These are phyloP conservation scores for Phytophthora colocasiae DNA, from an alignment of 352 stramenopile species.

Conservation along the genomic window DNA sequence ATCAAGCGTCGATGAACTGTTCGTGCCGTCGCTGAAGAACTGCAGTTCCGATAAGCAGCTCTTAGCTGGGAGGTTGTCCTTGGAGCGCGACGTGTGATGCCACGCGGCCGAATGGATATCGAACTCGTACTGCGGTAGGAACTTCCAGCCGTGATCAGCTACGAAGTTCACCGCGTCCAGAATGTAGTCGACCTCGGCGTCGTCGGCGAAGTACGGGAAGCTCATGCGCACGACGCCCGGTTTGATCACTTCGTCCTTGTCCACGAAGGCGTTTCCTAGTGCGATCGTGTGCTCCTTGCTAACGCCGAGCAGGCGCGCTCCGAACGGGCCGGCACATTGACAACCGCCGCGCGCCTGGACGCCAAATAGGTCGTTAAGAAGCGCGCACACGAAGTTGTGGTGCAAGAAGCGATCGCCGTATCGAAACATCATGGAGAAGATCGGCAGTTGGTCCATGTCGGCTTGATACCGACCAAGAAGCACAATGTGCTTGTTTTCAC, in stretches of 20 bases:
- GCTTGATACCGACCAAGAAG: slow-evolving; percentile 79
- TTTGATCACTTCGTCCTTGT: slow-evolving; percentile 93
- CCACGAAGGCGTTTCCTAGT: slow-evolving; percentile 88
- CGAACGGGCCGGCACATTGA: slow-evolving; percentile 95
- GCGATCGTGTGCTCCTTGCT: slow-evolving; percentile 62
- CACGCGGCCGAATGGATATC: slow-evolving; percentile 95
- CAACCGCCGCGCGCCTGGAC: slow-evolving; percentile 78
- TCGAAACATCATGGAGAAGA: slow-evolving; percentile 96
- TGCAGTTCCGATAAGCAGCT: slow-evolving; percentile 29
- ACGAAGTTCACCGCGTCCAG: slow-evolving; percentile 93
- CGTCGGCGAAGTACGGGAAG: slow-evolving; percentile 87
- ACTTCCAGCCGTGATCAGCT: slow-evolving; percentile 90
- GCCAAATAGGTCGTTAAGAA: slow-evolving; percentile 99
- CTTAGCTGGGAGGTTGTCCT: slow-evolving; percentile 11
- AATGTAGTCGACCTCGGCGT: slow-evolving; percentile 93
- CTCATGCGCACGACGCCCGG: slow-evolving; percentile 96
- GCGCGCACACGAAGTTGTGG: slow-evolving; percentile 98
- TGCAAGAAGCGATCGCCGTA: slow-evolving; percentile 94
- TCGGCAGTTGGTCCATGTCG: slow-evolving; percentile 72
- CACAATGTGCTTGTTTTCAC: slow-evolving; percentile 73
- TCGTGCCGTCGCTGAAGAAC: slow-evolving; percentile 26
- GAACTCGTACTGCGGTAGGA: slow-evolving; percentile 95
- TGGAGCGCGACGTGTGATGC: slow-evolving; percentile 54
- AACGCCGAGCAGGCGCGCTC: slow-evolving; percentile 92
- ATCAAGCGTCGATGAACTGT: slow-evolving; percentile 9